Evolutionary conservation across 2,329 filamentous ascomycete genomes (phyloP).

Genomic region (Lanzia echinophila): DNA sequence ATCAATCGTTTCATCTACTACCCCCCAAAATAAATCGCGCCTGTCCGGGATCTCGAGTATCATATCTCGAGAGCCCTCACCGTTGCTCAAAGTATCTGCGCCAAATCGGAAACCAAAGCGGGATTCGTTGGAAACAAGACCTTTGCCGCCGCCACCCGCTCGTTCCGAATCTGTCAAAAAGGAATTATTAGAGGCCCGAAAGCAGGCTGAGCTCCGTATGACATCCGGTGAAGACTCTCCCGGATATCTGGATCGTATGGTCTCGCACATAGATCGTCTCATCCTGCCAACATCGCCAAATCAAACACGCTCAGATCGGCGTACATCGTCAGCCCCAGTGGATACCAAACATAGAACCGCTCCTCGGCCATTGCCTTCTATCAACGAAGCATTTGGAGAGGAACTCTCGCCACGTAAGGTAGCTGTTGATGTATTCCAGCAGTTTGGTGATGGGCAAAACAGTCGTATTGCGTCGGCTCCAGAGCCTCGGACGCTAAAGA

Average conservation of each 20-base stretch:
- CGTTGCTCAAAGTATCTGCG: neutral
- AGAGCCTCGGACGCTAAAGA: conserved; percentile 18
- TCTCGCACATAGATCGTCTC: conserved; percentile 52
- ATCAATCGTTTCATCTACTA: conserved; percentile 34
- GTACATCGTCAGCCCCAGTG: conserved; percentile 41
- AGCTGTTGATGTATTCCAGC: conserved; percentile 12
- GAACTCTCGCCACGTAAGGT: conserved; percentile 16
- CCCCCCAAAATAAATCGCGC: neutral
- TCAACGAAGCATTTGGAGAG: conserved; percentile 23
- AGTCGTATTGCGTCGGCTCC: conserved; percentile 28
- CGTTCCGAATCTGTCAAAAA: conserved; percentile 26
- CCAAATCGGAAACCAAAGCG: conserved; percentile 10
- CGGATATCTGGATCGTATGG: conserved; percentile 50
- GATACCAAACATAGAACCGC: conserved; percentile 12
- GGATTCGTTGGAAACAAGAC: conserved; percentile 21
- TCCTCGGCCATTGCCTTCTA: conserved; percentile 22
- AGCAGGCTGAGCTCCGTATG: conserved; percentile 26
- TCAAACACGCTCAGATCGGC: conserved; percentile 27
- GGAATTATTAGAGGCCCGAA: conserved; percentile 26
- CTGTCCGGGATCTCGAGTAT: conserved; percentile 3
- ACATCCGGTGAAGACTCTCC: conserved; percentile 27
- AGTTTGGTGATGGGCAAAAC: conserved; percentile 13
- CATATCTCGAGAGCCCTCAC: conserved; percentile 1
- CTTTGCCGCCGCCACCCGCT: conserved; percentile 27
- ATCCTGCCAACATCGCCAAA: conserved; percentile 37